Evolutionary conservation across 2,329 filamentous ascomycete species (phyloP).

Genomic region (Plectosphaerella plurivora): DNA sequence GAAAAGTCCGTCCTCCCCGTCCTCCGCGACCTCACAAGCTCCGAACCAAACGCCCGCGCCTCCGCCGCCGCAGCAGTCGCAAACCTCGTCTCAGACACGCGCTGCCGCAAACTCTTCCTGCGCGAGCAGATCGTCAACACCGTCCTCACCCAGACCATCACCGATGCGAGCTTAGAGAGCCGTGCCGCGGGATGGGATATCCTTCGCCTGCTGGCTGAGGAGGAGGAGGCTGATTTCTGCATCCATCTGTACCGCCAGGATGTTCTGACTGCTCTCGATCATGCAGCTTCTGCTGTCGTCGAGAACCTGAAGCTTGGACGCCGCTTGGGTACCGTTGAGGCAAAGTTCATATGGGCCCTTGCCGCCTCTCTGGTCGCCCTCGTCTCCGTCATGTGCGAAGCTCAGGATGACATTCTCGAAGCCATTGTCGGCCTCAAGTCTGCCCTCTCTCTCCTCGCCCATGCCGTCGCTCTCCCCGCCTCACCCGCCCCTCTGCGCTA

Average conservation of each 20-base stretch:
- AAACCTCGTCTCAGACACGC: constrained; percentile 57
- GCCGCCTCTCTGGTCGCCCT: constrained; percentile 49
- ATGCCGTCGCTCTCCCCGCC: constrained; percentile 40
- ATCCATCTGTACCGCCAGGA: constrained; percentile 61
- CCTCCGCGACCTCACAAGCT: constrained; percentile 54
- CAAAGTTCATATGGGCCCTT: constrained; percentile 49
- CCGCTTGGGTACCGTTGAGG: constrained; percentile 48
- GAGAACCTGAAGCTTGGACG: constrained; percentile 26
- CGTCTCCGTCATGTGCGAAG: constrained; percentile 49
- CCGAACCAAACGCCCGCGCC: constrained; percentile 55
- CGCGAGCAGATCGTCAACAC: constrained; percentile 62
- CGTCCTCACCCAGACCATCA: constrained; percentile 59
- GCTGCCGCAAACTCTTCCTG: constrained; percentile 60
- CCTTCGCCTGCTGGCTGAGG: constrained; percentile 53
- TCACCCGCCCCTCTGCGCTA: constrained; percentile 35
- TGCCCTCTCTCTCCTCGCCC: constrained; percentile 51
- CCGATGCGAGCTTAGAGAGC: constrained; percentile 58
- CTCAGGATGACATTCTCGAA: constrained; percentile 56
- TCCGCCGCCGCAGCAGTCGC: constrained; percentile 55
- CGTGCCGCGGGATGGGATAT: constrained; percentile 65
- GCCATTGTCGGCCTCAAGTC: constrained; percentile 44
- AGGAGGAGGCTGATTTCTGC: constrained; percentile 64
- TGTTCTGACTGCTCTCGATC: constrained; percentile 55
- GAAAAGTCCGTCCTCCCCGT: constrained; percentile 61
- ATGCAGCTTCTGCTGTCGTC: constrained; percentile 47